phyloP scores from a whole-genome alignment of 169 alveolate species.

The Hammondia hammondi region DNA sequence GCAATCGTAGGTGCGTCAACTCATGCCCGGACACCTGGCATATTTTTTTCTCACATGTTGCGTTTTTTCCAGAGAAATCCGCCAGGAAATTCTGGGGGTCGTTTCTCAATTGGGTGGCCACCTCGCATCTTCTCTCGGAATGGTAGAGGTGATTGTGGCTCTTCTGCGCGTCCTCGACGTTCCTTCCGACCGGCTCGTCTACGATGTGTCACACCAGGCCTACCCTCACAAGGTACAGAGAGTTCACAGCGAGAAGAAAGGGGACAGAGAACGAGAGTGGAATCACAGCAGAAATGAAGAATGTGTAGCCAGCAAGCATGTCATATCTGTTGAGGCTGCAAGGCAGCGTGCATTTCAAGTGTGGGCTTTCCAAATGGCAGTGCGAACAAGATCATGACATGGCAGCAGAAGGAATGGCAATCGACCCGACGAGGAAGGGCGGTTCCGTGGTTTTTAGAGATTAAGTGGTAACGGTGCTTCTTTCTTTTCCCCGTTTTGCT shows the following conservation, averaged over 20 bases:
- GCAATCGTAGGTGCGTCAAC: background rate
- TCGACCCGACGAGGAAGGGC: too few relatives aligned
- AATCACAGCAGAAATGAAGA: too few relatives aligned
- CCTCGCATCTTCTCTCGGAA: slow-evolving; percentile 85
- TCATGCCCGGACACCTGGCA: background rate
- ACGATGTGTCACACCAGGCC: slow-evolving; percentile 88
- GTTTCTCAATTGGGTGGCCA: slow-evolving; percentile 85
- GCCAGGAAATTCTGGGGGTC: slow-evolving; percentile 20
- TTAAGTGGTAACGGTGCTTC: too few relatives aligned
- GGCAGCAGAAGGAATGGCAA: too few relatives aligned
- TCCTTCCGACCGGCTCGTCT: slow-evolving; percentile 85
- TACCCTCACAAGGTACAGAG: slow-evolving; percentile 71
- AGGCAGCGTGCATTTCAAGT: too few relatives aligned
- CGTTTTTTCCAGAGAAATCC: slow-evolving; percentile 21
- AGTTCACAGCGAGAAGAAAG: background rate
- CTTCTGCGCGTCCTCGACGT: slow-evolving; percentile 84
- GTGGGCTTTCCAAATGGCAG: too few relatives aligned
- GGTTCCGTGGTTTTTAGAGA: too few relatives aligned
- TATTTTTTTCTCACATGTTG: background rate
- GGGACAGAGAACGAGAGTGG: background rate
- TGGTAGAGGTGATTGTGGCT: slow-evolving; percentile 86
- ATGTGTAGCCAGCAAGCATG: too few relatives aligned
- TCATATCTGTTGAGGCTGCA: too few relatives aligned
- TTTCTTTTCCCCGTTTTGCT: too few relatives aligned
- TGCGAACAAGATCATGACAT: too few relatives aligned